Percentiles rank a stretch among this genome's conserved stretches.
phyloP scores from a whole-genome alignment of 768 basidiomycete species.

The Amanita pallidorosea region DNA sequence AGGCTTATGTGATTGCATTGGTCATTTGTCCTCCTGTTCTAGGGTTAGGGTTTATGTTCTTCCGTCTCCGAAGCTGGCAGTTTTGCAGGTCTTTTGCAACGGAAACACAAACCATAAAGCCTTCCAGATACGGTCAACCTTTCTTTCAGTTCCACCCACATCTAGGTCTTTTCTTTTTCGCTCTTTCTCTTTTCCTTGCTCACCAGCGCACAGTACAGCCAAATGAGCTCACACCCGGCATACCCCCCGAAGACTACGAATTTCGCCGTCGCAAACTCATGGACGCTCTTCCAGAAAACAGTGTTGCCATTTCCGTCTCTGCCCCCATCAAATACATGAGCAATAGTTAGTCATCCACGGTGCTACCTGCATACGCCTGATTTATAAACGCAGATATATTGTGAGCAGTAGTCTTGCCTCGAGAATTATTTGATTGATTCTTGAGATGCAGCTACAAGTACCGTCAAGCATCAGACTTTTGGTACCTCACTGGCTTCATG shows the following conservation, averaged over 20 bases:
- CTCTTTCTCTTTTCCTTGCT: background rate
- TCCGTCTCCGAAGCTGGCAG: background rate
- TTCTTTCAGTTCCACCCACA: slow-evolving; percentile 73
- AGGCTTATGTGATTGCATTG: background rate
- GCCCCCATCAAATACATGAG: slow-evolving; percentile 83
- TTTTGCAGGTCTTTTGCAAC: slow-evolving; percentile 1
- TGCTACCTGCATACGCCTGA: slow-evolving; percentile 7
- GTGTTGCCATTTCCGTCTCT: slow-evolving; percentile 66
- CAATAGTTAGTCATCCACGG: slow-evolving; percentile 40
- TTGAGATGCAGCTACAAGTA: slow-evolving; percentile 72
- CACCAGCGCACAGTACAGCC: slow-evolving; percentile 29
- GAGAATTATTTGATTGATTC: slow-evolving; percentile 2
- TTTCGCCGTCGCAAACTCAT: slow-evolving; percentile 57
- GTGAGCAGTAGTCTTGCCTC: slow-evolving; percentile 16
- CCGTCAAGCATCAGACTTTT: slow-evolving; percentile 85
- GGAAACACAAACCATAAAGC: slow-evolving; percentile 32
- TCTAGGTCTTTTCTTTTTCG: slow-evolving; percentile 32
- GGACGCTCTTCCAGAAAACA: slow-evolving; percentile 60
- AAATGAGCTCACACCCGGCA: slow-evolving; percentile 76
- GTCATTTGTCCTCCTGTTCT: background rate
- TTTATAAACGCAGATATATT: slow-evolving; percentile 53
- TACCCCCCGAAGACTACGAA: slow-evolving; percentile 71
- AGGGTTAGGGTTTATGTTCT: slow-evolving; percentile 5
- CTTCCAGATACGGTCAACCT: slow-evolving; percentile 75
- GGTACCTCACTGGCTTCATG: slow-evolving; percentile 94